Evolutionary conservation across 495 filamentous ascomycete genomes (phyloP), one percentile per base, ranked within the genome.

Genomic region (Beverwykella pulmonaria): DNA sequence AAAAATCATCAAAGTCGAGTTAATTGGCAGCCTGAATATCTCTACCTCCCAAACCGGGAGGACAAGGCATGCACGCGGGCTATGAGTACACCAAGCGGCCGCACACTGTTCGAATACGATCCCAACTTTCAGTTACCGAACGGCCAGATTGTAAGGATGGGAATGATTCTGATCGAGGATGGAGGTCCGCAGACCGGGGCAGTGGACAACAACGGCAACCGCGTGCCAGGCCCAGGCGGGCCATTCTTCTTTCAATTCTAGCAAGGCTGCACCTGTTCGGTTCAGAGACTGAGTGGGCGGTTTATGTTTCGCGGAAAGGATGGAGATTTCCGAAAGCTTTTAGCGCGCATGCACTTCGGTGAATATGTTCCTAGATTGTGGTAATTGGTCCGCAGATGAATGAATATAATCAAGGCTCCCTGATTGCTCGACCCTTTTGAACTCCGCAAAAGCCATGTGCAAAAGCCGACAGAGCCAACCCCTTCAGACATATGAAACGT

Each of bases 181-280:
- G 44, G 44, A 17, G 44, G 44, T n/a, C 44, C 44, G 20, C 26
- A 20, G 52, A 55, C 25, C 6, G 1, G 17, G 52, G 32, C 32
- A 26, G 5, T 20, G 32, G 1, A 20, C 32, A 55, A 9, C 23
- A 55, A n/a, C n/a, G n/a, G n/a, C n/a, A n/a, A n/a, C n/a, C n/a
- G n/a, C n/a, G n/a, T n/a, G 52, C 23, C 52, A 2, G 52, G 52
- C n/a, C 26, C 52, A 22, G 52, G 52, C 1, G 52, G 52, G 5
- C 52, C 52, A 34, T 55, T 55, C 17, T 55, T 29, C 26, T n/a
- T 55, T 55, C 29, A 26, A 55, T 30, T 30, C 32, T 32, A 17
- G 20, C 17, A 6, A 48, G 44, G 6, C 44, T 48, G 44, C 5
- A 23, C n/a, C 5, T 48, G 5, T 4, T 6, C 6, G n/a, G 17